Base-by-base conservation (phyloP, 2,329 filamentous ascomycete genomes). In the Microdochium paspali region DNA sequence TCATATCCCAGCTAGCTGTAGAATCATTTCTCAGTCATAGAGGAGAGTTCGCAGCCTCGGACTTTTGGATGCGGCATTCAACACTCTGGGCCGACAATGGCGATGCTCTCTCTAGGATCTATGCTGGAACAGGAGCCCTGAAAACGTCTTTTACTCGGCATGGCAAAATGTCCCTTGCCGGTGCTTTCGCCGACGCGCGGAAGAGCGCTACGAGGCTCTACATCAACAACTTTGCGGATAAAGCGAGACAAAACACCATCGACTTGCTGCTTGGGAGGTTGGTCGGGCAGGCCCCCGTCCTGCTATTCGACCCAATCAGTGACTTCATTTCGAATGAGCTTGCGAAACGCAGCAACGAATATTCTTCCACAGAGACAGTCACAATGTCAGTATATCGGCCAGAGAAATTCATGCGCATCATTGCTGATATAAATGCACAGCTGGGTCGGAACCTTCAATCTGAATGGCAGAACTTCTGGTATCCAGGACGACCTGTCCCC, bases 11-110 rank as follows among this genome's bases (percentile, higher is more conserved):
- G 58, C 90, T 96, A 85, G 89, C 90, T 0, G 74, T 96, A 20
- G 89, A 95, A 61, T 74, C 84, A 0, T 97, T 97, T 57, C 69
- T 98, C 3, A 68, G 69, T 13, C 89, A 95, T 55, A 77, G 84
- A 50, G 77, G 76, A 24, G 81, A 88, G 53, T 75, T 73, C 51
- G 84, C 87, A 1, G 74, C 76, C 10, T 78, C 83, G 0, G 90
- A 97, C 59, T 90, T 97, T 58, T 95, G 90, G 86, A 85, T 88
- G 68, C 77, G 88, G 44, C 93, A 98, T 67, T 90, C 89, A 9
- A 93, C 82, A 51, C 74, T 98, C 1, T 98, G 93, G 93, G 93
- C 93, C 28, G 93, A 98, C 65, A 97, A 96, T 60, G 93, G 93
- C 21, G 93, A 98, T 68, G 85, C 87, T 5, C 67, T 98, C 44